phyloP scores from a whole-genome alignment of 2,329 filamentous ascomycete genomes.

The Diaporthe batatas region DNA sequence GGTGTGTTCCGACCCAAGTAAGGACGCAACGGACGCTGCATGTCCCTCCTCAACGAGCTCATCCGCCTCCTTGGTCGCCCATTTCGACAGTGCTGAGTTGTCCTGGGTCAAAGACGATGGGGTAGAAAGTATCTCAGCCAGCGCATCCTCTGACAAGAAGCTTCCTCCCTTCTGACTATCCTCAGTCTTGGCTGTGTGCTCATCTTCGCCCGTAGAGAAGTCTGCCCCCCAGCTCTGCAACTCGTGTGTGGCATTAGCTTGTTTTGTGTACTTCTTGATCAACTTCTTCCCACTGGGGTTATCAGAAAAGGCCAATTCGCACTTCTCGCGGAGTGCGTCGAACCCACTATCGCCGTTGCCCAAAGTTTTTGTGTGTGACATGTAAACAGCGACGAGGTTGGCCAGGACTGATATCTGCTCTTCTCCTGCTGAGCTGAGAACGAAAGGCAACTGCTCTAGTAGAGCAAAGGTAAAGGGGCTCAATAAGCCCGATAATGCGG shows the following conservation, averaged over 20 bases:
- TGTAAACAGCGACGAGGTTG: constrained; percentile 69
- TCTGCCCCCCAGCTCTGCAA: constrained; percentile 42
- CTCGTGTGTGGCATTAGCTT: constrained; percentile 34
- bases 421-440: constrained; percentile 64
- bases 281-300: constrained; percentile 37
- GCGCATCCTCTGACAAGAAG: constrained; percentile 52
- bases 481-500: constrained; percentile 53
- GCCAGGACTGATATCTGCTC: constrained; percentile 62
- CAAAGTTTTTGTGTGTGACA: constrained; percentile 66
- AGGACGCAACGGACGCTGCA: constrained; percentile 76
- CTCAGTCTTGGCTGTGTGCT: constrained; percentile 47
- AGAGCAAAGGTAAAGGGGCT: constrained; percentile 79
- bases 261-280: constrained; percentile 39
- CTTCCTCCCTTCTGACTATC: not conserved
- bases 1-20: constrained; percentile 80
- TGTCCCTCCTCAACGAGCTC: constrained; percentile 84
- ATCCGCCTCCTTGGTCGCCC: constrained; percentile 82
- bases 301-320: constrained; percentile 36
- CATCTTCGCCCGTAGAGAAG: constrained; percentile 39
- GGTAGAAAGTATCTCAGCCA: constrained; percentile 66
- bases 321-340: constrained; percentile 30
- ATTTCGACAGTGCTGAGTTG: constrained; percentile 68
- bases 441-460: constrained; percentile 83
- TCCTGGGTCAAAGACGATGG: constrained; percentile 63
- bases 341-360: constrained; percentile 55